Conservation (phyloP, 305 asterid genomes). For the Fraxinus sp. region DNA sequence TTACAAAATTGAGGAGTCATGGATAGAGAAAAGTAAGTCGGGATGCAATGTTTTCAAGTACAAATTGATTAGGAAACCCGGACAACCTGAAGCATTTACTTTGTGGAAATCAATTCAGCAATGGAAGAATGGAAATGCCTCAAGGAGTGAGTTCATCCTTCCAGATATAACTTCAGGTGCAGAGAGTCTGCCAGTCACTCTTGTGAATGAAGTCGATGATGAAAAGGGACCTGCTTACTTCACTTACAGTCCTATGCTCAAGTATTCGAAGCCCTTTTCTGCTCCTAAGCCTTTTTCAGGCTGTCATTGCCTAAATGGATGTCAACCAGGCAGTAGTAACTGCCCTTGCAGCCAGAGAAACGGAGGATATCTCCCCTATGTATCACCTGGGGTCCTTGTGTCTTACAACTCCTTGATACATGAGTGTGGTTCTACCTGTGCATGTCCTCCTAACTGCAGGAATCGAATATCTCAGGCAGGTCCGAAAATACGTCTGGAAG, state of each 20-base stretch:
- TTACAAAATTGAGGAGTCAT: conserved; percentile 42
- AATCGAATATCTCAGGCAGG: conserved; percentile 46
- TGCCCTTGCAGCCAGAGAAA: conserved; percentile 45
- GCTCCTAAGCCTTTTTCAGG: conserved; percentile 31
- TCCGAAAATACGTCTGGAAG: conserved; percentile 9
- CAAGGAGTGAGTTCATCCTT: conserved; percentile 43
- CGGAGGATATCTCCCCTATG: conserved; percentile 40
- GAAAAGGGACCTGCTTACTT: conserved; percentile 40
- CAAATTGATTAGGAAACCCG: conserved; percentile 36
- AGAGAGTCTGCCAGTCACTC: conserved; percentile 43
- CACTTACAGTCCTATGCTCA: conserved; percentile 43
- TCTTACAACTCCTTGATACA: conserved; percentile 31
- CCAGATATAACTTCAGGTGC: conserved; percentile 49
- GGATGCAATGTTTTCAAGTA: conserved; percentile 48
- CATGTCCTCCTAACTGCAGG: conserved; percentile 47
- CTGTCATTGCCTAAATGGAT: conserved; percentile 45
- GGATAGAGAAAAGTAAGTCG: conserved; percentile 43
- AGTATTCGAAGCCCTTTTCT: conserved; percentile 36
- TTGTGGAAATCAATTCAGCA: conserved; percentile 49
- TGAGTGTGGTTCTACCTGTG: conserved; percentile 49
- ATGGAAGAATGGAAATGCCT: conserved; percentile 39
- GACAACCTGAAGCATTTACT: background rate
- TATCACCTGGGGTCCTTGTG: conserved; percentile 35
- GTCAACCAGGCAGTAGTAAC: conserved; percentile 38
- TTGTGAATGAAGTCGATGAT: conserved; percentile 37